Evolutionary conservation across 441 rosid genomes (phyloP), one percentile per base, ranked within the genome.

Genomic region (Populus tomentosa): DNA sequence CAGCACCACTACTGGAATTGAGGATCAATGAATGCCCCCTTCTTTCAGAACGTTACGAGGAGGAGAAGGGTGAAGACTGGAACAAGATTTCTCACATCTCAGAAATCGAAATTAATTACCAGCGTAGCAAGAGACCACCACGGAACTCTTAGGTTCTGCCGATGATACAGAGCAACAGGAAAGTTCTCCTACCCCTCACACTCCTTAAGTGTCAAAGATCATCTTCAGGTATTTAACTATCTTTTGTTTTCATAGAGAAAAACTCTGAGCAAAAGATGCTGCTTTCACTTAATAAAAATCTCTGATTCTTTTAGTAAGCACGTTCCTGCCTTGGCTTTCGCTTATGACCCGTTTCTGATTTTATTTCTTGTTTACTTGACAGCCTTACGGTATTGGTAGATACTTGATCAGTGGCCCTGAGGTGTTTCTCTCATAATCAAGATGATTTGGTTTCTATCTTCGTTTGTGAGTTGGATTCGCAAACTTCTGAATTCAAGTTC

Each of bases 31-130:
- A 1, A 0, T 67, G 72, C 21, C 10, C 2, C 10, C 13, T 24
- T 67, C 42, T 78, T 0, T 0, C 0, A 6, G 35, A 8, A 42
- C 42, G n/a, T 9, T 74, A 63, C 75, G 1, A 18, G 3, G 28
- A 13, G 66, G 66, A 20, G 9, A 61, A 67, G 10, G 63, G 62
- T 35, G 24, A 16, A 13, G 73, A 73, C 1, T 38, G 75, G 74
- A 56, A 26, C 42, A 69, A 64, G 21, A 35, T 46, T 33, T 64
- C 59, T 63, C 69, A 73, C 21, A 73, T 73, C 20, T 14, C 56
- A 46, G 56, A 46, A 13, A 46, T 46, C 56, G 18, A 46, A 46
- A 46, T 46, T 14, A 46, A 46, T 46, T 46, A 46, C 16, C 18
- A 46, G 56, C 56, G 56, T 46, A 46, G 56, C 1, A 46, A 46